Base-by-base conservation (phyloP, 2,329 filamentous ascomycete genomes). In the Aspergillus uvarum region DNA sequence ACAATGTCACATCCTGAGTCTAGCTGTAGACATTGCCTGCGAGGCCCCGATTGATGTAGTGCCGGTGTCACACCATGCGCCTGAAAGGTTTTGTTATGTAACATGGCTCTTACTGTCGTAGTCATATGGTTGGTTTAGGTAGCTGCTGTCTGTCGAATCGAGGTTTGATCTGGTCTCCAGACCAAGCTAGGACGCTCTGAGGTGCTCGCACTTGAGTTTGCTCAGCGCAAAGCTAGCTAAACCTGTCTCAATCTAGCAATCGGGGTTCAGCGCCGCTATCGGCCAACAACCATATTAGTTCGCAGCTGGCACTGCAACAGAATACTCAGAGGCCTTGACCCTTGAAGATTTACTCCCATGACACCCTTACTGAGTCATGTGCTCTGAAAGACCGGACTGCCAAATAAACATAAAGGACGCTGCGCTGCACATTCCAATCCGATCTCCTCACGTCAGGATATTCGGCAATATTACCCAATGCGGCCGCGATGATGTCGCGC, bases 401-500 rank as follows among this genome's bases (percentile, higher is more conserved):
- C 24, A 7, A 21, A 16, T 11, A 21, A 10, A 31, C 48, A 22
- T 26, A 19, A 5, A 51, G 47, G 51, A 21, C 2, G 38, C 12
- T 12, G 11, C 6, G 6, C 16, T 44, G 14, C 14, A 44, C 38
- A 44, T 44, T 44, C 38, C 38, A 44, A 44, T 2, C n/a, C 8
- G 14, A 44, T 19, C 38, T 44, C 38, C 38, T 44, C 38, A 44
- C 38, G 16, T 44, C 38, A 55, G 42, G 47, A 55, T 47, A 55
- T n/a, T 55, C 53, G 53, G 53, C 21, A 55, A 67, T 65, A 65
- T 65, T 63, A 59, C 67, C 64, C 31, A 48, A 68, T 56, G 38
- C 58, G 58, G 62, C 26, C 52, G 53, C 50, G 56, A 67, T 64
- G 65, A 67, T 68, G 61, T 69, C 67, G 68, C 67, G 67, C 64